These are phyloP conservation scores for Sugiyamaella paludigena DNA, from an alignment of 1,139 yeast genomes.

Conservation along the genomic window DNA sequence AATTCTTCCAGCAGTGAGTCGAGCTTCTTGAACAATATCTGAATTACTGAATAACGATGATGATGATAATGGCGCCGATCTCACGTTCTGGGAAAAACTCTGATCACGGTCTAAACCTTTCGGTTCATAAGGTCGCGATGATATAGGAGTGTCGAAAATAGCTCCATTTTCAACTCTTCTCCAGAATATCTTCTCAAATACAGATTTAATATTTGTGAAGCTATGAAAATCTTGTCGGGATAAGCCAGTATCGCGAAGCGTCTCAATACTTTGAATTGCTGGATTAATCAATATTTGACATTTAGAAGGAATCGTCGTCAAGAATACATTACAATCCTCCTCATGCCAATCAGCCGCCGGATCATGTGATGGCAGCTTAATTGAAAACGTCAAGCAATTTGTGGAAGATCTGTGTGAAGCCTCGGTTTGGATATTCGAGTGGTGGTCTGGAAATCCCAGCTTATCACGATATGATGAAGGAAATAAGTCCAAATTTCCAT, in stretches of 20 bases:
- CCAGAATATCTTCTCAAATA: slow-evolving; percentile 18
- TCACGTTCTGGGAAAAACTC: neutral
- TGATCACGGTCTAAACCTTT: neutral
- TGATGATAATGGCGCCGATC: neutral
- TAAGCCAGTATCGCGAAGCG: neutral
- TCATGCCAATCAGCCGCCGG: slow-evolving; percentile 16
- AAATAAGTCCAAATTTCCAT: slow-evolving; percentile 1
- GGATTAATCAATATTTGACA: neutral
- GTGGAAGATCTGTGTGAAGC: slow-evolving; percentile 5
- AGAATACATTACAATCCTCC: slow-evolving; percentile 1
- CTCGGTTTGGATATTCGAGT: no score
- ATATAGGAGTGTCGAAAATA: slow-evolving; percentile 12
- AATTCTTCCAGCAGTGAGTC: slow-evolving; percentile 20
- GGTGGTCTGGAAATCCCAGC: no score
- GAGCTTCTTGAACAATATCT: slow-evolving; percentile 20
- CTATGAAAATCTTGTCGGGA: slow-evolving; percentile 4
- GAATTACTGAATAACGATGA: neutral
- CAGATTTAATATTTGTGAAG: slow-evolving; percentile 2
- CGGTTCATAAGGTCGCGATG: slow-evolving; percentile 14
- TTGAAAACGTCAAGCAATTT: slow-evolving; percentile 14
- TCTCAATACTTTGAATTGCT: neutral
- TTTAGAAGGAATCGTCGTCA: slow-evolving; percentile 1
- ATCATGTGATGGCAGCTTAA: slow-evolving; percentile 21
- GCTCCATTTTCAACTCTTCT: slow-evolving; percentile 18
- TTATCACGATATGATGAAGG: slow-evolving; percentile 4